Evolutionary conservation across 176 grass and related monocot species (phyloP).

Genomic region (Carex kokanica): DNA sequence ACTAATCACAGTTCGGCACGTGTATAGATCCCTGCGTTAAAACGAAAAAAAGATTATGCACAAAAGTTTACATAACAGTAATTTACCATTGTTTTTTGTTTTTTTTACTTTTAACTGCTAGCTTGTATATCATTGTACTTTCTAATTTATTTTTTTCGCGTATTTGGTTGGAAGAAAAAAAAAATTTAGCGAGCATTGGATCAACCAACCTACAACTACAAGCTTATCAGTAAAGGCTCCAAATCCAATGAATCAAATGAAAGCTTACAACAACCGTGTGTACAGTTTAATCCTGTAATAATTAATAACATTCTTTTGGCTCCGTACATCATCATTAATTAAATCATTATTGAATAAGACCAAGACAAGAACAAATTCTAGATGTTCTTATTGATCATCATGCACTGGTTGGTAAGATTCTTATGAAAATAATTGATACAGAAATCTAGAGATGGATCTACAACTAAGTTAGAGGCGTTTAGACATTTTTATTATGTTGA

Average conservation of each 20-base stretch:
- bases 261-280: not conserved
- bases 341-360: conserved; percentile 11
- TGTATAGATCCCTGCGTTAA: no score
- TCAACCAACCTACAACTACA: conserved; percentile 2
- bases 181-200: not conserved
- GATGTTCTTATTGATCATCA: not conserved
- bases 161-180: not conserved
- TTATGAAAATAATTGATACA: not conserved
- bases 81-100: not conserved
- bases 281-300: not conserved
- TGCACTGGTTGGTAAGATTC: not conserved
- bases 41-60: no score
- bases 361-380: not conserved
- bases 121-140: not conserved
- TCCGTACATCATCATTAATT: conserved; percentile 12
- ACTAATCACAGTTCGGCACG: no score
- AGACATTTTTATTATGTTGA: no score
- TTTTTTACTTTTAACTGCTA: not conserved
- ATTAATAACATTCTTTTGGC: not conserved
- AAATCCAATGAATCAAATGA: not conserved
- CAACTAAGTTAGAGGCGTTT: no score
- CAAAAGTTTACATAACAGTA: no score
- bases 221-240: not conserved
- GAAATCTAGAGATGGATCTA: not conserved
- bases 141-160: not conserved